Evolutionary conservation across 306 rosid species (phyloP).

Genomic region (Astragalus glycyphyllos): DNA sequence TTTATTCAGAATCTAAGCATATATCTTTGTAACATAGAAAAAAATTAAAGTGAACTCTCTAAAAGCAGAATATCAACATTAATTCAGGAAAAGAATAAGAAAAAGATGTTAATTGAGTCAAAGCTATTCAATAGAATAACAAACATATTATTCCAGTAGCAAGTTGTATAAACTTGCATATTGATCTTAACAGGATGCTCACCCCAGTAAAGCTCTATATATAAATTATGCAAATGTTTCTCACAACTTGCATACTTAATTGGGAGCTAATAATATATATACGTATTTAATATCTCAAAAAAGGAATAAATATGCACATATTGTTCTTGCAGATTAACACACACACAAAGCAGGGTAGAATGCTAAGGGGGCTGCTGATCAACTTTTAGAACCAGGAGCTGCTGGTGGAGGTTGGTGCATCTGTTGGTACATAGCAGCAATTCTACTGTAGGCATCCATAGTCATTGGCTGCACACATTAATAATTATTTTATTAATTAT

Average conservation of each 20-base stretch:
- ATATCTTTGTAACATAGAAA: too few species aligned
- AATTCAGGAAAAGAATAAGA: too few species aligned
- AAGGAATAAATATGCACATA: conserved; percentile 29
- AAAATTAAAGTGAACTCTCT: too few species aligned
- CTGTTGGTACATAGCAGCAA: conserved; percentile 84
- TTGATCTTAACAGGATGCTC: conserved; percentile 16
- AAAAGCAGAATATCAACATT: too few species aligned
- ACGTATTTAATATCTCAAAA: conserved; percentile 19
- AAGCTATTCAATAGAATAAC: neutral
- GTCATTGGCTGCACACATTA: conserved; percentile 68
- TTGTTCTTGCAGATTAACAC: conserved; percentile 33
- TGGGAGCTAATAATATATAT: conserved; percentile 33
- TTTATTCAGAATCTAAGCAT: too few species aligned
- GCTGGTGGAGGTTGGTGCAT: conserved; percentile 62
- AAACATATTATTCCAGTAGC: neutral
- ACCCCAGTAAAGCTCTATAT: conserved; percentile 6
- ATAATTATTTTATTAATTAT: neutral
- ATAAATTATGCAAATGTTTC: conserved; percentile 11
- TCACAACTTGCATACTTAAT: neutral
- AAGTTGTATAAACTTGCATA: conserved; percentile 13
- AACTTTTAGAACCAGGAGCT: conserved; percentile 64
- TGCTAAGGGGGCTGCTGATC: conserved; percentile 3
- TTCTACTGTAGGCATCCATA: conserved; percentile 75
- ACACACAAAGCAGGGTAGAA: conserved; percentile 1
- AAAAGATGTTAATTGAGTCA: too few species aligned